Conservation (phyloP, 331 rosid genomes). For the Prunus yedoensis region DNA sequence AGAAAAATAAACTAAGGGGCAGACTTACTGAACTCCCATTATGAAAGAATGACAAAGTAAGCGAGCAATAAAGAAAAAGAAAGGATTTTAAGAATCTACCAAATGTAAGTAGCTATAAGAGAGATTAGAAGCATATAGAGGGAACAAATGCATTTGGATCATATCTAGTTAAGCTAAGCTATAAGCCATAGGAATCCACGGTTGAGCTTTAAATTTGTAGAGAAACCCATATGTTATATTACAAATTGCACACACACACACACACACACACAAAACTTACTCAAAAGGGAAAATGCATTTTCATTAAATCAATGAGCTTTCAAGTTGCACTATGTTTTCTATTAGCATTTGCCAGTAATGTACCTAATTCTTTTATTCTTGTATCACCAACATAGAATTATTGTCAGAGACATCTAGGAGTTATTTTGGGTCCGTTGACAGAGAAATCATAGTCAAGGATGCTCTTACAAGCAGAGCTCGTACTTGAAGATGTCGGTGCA, state of each 20-base stretch:
- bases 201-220: not conserved
- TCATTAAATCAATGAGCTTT: not conserved
- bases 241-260: not conserved
- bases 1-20: not conserved
- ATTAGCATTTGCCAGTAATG: too few species aligned
- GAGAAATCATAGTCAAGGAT: slow-evolving; percentile 60
- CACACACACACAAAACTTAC: not conserved
- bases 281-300: not conserved
- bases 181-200: not conserved
- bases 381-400: not conserved
- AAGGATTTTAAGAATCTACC: not conserved
- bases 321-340: too few species aligned
- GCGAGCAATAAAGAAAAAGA: not conserved
- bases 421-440: too few species aligned
- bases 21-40: not conserved
- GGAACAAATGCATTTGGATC: not conserved
- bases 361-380: not conserved
- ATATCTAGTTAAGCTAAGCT: not conserved
- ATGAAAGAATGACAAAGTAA: not conserved
- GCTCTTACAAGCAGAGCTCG: slow-evolving; percentile 91
- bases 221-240: not conserved
- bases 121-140: not conserved
- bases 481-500: slow-evolving; percentile 96
- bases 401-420: too few species aligned
- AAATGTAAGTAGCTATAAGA: not conserved